Conservation (phyloP, 768 basidiomycete genomes). For the Hypholoma sublateritium region DNA sequence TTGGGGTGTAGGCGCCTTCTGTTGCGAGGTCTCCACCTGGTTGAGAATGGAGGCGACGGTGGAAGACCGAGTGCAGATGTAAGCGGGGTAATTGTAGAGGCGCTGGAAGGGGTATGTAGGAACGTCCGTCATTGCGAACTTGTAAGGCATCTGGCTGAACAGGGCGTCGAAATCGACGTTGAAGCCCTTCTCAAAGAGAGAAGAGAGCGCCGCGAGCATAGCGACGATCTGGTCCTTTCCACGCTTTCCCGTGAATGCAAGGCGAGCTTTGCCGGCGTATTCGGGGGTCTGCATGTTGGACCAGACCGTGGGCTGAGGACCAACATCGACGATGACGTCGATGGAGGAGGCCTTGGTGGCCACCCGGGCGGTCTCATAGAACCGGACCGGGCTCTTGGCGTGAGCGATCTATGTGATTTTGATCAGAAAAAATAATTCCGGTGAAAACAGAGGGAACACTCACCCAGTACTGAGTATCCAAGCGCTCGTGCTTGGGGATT, state of each 20-base stretch:
- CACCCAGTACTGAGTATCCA: constrained; percentile 32
- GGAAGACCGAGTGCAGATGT: constrained; percentile 25
- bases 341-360: constrained; percentile 20
- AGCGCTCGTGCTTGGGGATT: constrained; percentile 18
- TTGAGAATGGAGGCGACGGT: constrained; percentile 16
- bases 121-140: constrained; percentile 24
- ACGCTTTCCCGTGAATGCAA: constrained; percentile 28
- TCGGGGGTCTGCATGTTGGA: constrained; percentile 28
- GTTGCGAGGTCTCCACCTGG: neutral
- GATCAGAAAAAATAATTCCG: neutral
- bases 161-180: constrained; percentile 25
- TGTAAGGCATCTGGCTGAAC: constrained; percentile 21
- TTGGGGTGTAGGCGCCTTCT: constrained; percentile 5
- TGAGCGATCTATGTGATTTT: constrained; percentile 28
- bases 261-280: constrained; percentile 19
- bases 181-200: constrained; percentile 27
- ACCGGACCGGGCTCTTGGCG: constrained; percentile 30
- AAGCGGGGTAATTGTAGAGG: constrained; percentile 30
- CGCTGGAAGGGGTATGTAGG: constrained; percentile 39
- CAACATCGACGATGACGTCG: constrained; percentile 32
- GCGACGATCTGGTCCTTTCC: constrained; percentile 32
- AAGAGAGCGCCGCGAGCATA: constrained; percentile 26
- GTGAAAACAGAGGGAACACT: neutral
- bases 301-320: constrained; percentile 33
- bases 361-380: constrained; percentile 24